Conservation (phyloP, 2,329 filamentous ascomycete genomes). For the Bertia moriformis region DNA sequence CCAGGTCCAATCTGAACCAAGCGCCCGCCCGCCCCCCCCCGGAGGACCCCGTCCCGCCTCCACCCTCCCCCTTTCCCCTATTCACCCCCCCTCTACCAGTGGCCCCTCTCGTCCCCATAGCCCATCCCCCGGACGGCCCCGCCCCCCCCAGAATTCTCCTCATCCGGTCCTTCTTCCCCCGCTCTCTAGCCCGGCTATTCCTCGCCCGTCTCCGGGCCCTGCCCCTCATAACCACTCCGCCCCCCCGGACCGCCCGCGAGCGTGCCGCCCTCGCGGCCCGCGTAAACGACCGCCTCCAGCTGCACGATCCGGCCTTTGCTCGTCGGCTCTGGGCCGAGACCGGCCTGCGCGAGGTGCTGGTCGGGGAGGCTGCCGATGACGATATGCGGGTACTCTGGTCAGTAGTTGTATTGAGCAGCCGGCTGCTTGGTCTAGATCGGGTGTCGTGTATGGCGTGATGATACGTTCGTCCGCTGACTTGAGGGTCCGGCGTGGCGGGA, state of each 20-base stretch:
- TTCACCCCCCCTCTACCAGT: no score
- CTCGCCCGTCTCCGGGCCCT: conserved; percentile 43
- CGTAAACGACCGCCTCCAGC: conserved; percentile 79
- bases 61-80: no score
- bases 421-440: no score
- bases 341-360: conserved; percentile 50
- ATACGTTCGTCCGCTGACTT: no score
- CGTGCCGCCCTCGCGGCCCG: conserved; percentile 52
- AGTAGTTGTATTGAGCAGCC: conserved; percentile 11
- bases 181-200: conserved; percentile 47
- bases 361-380: conserved; percentile 14
- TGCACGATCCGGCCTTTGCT: conserved; percentile 64
- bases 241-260: conserved; percentile 46
- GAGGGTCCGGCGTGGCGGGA: no score
- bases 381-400: conserved; percentile 27
- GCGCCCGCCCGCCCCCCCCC: no score
- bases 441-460: no score
- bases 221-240: conserved; percentile 40
- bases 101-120: no score
- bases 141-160: conserved; percentile 45
- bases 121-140: no score
- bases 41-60: no score
- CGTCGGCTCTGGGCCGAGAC: conserved; percentile 64
- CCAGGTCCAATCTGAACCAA: no score
- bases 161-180: conserved; percentile 46